These are phyloP conservation scores for Triticum timopheevii DNA, from an alignment of 176 grass and related monocot genomes.

Conservation along the genomic window DNA sequence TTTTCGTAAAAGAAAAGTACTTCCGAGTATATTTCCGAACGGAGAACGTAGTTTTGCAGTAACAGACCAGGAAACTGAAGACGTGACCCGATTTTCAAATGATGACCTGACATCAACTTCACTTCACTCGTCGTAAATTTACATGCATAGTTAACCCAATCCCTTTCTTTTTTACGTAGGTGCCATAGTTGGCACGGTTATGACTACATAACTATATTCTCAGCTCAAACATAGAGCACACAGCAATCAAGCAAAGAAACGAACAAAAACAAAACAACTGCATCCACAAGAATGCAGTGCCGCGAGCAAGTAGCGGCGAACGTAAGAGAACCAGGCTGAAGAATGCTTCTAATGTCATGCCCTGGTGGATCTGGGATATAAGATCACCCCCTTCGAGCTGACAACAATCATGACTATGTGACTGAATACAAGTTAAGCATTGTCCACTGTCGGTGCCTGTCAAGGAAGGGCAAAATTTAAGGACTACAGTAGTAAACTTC, in stretches of 20 bases:
- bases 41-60: too few species aligned
- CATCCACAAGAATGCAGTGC: constrained; percentile 29
- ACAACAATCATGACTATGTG: constrained; percentile 26
- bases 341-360: constrained; percentile 45
- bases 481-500: not conserved
- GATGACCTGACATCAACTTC: too few species aligned
- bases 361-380: constrained; percentile 50
- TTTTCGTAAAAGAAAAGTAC: too few species aligned
- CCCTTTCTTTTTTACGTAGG: not conserved
- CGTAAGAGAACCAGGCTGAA: not conserved
- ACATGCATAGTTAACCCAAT: not conserved
- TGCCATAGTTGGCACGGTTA: not conserved
- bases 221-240: constrained; percentile 10
- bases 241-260: not conserved
- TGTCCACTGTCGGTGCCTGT: constrained; percentile 28
- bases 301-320: not conserved
- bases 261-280: constrained; percentile 12
- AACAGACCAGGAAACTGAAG: too few species aligned
- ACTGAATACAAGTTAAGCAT: constrained; percentile 33
- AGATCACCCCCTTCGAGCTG: constrained; percentile 55
- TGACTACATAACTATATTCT: not conserved
- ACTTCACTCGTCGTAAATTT: not conserved
- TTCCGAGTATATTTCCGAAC: too few species aligned
- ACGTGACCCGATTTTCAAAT: too few species aligned
- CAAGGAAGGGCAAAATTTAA: not conserved